Percentiles rank a stretch among this genome's conserved stretches.
These are phyloP conservation scores for Filosporella fistucella DNA, from an alignment of 495 filamentous ascomycete species.

Conservation along the genomic window DNA sequence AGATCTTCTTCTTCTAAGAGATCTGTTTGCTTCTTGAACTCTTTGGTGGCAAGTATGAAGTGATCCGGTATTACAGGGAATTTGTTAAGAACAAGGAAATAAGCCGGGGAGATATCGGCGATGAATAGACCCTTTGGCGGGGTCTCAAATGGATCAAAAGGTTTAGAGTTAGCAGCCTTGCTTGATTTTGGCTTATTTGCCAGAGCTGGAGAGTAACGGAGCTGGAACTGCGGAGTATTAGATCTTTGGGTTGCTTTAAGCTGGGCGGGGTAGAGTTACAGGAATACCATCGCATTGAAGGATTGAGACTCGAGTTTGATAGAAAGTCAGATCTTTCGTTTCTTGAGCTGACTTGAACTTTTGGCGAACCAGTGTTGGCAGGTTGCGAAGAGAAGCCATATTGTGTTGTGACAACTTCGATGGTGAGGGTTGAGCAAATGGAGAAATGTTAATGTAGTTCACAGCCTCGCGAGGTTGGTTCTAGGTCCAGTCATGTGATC, in stretches of 20 bases:
- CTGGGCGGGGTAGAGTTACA: constrained; percentile 6
- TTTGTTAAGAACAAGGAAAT: constrained; percentile 75
- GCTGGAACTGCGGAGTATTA: constrained; percentile 55
- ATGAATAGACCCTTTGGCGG: constrained; percentile 60
- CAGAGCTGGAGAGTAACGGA: constrained; percentile 74
- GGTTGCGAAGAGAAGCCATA: constrained; percentile 9
- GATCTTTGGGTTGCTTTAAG: background rate
- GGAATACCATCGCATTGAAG: constrained; percentile 17
- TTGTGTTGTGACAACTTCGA: background rate
- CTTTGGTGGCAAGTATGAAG: constrained; percentile 70
- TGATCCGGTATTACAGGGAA: constrained; percentile 76
- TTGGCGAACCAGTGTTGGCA: constrained; percentile 19
- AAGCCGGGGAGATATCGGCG: constrained; percentile 47
- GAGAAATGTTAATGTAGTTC: no score
- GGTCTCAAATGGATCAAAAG: constrained; percentile 69
- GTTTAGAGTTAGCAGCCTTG: constrained; percentile 31
- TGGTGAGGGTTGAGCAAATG: background rate
- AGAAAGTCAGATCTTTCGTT: constrained; percentile 21
- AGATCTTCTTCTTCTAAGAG: constrained; percentile 64
- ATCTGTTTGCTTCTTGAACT: constrained; percentile 63
- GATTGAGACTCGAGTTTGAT: constrained; percentile 17
- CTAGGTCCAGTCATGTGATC: no score
- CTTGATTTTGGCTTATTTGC: constrained; percentile 61
- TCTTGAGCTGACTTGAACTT: constrained; percentile 21
- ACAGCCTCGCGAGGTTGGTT: no score